Base-by-base conservation (phyloP, 2,329 filamentous ascomycete species). In the Fusarium sp. region DNA sequence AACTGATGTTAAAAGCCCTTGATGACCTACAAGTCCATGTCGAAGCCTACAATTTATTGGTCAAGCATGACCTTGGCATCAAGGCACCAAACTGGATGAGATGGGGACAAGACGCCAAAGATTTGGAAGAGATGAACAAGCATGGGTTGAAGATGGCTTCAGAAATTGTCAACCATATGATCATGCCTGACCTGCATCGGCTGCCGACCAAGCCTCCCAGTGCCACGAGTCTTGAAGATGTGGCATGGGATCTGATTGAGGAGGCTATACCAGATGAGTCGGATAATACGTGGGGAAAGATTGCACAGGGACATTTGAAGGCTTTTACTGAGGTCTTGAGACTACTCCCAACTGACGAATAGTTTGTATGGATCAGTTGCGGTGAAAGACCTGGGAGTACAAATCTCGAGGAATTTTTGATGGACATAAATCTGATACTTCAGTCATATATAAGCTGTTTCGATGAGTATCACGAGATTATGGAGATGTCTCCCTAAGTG, bases 171-270 rank as follows among this genome's bases (percentile, higher is more conserved):
- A 75, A 75, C 43, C 67, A 66, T 17, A 65, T 67, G 19, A 56
- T 80, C 26, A 70, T 77, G 51, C 77, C 78, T 10, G 46, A 58
- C 7, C 35, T 59, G 22, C 56, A 65, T 14, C 43, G 49, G 7
- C 37, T 46, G 14, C 35, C 51, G 11, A 33, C 14, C 30, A 22
- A 60, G 6, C 64, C 65, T 32, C 46, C 53, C 7, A 56, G 55
- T 7, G 61, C 64, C 2, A 66, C 70, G 11, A 78, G 78, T 26
- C 62, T 78, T 20, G 71, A 79, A 26, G 74, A 70, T 30, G 66
- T 80, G 49, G 79, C 78, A 7, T 73, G 71, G 70, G 77, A 79
- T 32, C 56, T 79, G 37, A 62, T 80, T 30, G 71, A 74, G 3
- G 71, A 72, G 20, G 71, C 67, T 6, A 56, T 71, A 37, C 72